phyloP scores from a whole-genome alignment of 306 rosid species.

The Cucumis hystrix region DNA sequence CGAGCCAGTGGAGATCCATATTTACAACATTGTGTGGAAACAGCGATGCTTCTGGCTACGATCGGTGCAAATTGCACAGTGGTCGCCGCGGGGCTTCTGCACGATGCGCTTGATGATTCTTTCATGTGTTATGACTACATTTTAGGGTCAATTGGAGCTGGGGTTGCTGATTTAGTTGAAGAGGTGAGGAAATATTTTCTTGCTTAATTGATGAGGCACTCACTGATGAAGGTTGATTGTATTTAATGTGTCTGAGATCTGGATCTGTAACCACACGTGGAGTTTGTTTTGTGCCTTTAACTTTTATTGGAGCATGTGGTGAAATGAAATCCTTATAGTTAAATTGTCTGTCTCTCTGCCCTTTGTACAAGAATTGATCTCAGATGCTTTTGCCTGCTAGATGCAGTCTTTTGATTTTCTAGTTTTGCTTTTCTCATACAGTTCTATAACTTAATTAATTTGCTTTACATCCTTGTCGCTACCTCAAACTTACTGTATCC shows the following conservation, averaged over 20 bases:
- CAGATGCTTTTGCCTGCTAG: background rate
- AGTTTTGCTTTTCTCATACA: background rate
- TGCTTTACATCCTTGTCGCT: background rate
- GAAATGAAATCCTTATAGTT: background rate
- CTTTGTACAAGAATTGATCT: background rate
- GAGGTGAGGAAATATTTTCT: conserved; percentile 38
- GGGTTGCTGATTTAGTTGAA: conserved; percentile 82
- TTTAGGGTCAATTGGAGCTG: conserved; percentile 55
- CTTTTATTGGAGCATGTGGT: background rate
- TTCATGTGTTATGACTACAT: conserved; percentile 57
- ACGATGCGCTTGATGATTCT: conserved; percentile 82
- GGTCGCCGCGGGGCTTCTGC: conserved; percentile 97
- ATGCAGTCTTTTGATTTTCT: background rate
- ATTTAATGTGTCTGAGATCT: background rate
- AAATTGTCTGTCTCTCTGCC: background rate
- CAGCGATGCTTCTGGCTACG: conserved; percentile 73
- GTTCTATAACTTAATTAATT: background rate
- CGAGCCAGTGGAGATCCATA: conserved; percentile 94
- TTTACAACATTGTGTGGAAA: conserved; percentile 90
- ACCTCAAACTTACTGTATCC: background rate
- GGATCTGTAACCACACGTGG: background rate
- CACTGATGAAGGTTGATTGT: background rate
- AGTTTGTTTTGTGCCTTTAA: background rate
- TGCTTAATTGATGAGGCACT: background rate
- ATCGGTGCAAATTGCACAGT: conserved; percentile 84